phyloP scores from a whole-genome alignment of 768 basidiomycete genomes.

The Termitomyces sp. region DNA sequence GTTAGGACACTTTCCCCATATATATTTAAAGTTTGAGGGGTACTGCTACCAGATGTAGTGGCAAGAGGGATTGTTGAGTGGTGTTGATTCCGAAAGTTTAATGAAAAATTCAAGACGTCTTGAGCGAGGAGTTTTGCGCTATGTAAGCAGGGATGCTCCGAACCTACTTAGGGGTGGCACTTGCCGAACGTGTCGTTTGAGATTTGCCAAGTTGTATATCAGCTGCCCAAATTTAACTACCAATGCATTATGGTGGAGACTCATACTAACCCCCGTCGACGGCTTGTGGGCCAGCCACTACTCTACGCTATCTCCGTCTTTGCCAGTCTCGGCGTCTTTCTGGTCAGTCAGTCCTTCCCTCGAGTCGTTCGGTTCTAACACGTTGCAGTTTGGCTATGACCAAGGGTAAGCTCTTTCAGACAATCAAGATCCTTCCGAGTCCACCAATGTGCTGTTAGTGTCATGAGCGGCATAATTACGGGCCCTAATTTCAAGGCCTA shows the following conservation, averaged over 20 bases:
- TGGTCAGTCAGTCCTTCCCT: slow-evolving; percentile 44
- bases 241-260: slow-evolving; percentile 52
- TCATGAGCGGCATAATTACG: slow-evolving; percentile 91
- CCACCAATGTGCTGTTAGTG: slow-evolving; percentile 34
- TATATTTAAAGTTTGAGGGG: too few species aligned
- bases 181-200: too few species aligned
- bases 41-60: too few species aligned
- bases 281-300: slow-evolving; percentile 72
- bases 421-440: slow-evolving; percentile 9
- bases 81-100: too few species aligned
- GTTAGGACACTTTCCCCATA: too few species aligned
- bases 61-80: too few species aligned
- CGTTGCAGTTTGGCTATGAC: slow-evolving; percentile 72
- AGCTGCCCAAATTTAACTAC: slow-evolving; percentile 10
- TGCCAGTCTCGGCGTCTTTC: slow-evolving; percentile 79
- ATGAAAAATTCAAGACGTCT: too few species aligned
- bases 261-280: slow-evolving; percentile 26
- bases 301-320: slow-evolving; percentile 79
- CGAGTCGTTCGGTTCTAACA: slow-evolving; percentile 1
- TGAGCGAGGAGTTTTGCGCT: too few species aligned
- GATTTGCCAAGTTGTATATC: too few species aligned
- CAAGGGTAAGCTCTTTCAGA: slow-evolving; percentile 55
- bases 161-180: too few species aligned
- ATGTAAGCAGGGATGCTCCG: too few species aligned
- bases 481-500: slow-evolving; percentile 77